Conservation (phyloP, 257 asterid species). For the Solanum clarkiae region DNA sequence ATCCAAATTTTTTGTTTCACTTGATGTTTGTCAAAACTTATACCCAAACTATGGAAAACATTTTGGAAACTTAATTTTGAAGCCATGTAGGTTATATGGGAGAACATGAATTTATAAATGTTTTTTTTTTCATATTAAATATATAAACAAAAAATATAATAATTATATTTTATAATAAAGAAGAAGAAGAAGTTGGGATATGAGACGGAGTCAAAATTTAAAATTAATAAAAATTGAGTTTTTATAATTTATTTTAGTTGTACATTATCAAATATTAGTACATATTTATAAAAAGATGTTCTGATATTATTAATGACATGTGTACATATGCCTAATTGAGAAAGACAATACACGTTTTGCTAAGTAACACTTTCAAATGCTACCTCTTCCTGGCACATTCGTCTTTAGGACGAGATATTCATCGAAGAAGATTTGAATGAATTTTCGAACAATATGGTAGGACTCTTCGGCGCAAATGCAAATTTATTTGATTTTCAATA, state of each 20-base stretch:
- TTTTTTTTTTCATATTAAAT: not conserved
- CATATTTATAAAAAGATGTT: not conserved
- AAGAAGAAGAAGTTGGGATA: not conserved
- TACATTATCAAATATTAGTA: not conserved
- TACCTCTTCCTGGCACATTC: not conserved
- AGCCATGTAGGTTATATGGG: not conserved
- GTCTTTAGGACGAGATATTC: no score
- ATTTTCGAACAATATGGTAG: not conserved
- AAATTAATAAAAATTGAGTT: not conserved
- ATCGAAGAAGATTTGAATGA: no score
- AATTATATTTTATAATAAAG: not conserved
- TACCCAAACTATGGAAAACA: not conserved
- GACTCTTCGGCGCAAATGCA: no score
- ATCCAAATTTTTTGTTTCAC: not conserved
- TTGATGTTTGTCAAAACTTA: not conserved
- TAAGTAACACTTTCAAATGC: not conserved
- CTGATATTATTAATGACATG: not conserved
- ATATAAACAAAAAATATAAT: not conserved
- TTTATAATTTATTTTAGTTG: not conserved
- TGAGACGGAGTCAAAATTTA: rapidly evolving
- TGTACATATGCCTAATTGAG: not conserved
- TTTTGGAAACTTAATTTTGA: not conserved
- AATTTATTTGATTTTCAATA: no score
- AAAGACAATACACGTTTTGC: not conserved
- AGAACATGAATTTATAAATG: not conserved